A percentile compares a stretch with the other conserved stretches of the same genome.
phyloP scores from a whole-genome alignment of 768 basidiomycete genomes.

The Tricholoma terreum region DNA sequence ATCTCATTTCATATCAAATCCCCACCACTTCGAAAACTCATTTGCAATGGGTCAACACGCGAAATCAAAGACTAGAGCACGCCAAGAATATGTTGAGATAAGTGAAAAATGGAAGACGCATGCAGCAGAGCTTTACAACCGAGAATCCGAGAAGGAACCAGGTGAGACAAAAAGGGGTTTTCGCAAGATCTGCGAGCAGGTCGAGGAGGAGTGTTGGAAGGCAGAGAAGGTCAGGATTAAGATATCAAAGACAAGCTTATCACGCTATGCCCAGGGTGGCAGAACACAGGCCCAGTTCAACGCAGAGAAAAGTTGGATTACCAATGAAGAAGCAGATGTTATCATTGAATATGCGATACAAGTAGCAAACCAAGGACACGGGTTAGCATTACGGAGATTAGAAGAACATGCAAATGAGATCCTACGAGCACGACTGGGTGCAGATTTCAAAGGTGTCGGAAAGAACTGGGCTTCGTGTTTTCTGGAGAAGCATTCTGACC shows the following conservation, averaged over 20 bases:
- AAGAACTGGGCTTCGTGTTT: conserved; percentile 34
- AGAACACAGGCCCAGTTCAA: conserved; percentile 22
- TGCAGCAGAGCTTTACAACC: no score
- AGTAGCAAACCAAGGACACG: conserved; percentile 31
- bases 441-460: conserved; percentile 31
- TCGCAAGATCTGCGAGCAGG: not conserved
- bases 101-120: no score
- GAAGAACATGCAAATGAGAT: conserved; percentile 34
- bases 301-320: conserved; percentile 26
- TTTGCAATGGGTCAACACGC: no score
- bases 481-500: conserved; percentile 22
- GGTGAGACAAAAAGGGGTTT: no score
- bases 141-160: no score
- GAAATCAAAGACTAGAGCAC: no score
- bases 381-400: conserved; percentile 11
- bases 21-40: not conserved
- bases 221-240: not conserved
- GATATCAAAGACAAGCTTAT: not conserved
- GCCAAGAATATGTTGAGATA: no score
- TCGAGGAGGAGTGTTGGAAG: not conserved
- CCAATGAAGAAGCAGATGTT: conserved; percentile 7
- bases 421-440: conserved; percentile 22
- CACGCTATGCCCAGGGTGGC: conserved; percentile 10
- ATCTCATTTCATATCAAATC: not conserved
- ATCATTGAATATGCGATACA: conserved; percentile 27